A percentile compares a stretch with the other conserved stretches of the same genome.
These are phyloP conservation scores for Durusdinium trenchii DNA, from an alignment of 73 alveolate genomes.

Conservation along the genomic window DNA sequence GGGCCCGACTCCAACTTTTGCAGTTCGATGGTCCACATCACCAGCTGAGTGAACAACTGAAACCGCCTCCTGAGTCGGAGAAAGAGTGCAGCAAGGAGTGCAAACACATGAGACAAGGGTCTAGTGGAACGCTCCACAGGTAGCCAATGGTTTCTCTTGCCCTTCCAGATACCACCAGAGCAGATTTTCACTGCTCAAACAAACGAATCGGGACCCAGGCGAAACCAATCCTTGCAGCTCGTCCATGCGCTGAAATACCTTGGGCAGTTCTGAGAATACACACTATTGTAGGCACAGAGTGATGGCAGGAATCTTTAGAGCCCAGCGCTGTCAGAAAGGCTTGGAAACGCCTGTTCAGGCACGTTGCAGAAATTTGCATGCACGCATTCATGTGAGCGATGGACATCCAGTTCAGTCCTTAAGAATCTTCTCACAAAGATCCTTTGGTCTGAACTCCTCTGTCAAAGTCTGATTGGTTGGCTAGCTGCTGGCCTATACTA, in stretches of 20 bases:
- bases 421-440: constrained; percentile 54
- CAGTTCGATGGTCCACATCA: constrained; percentile 89
- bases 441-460: constrained; percentile 84
- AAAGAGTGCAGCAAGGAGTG: too few relatives aligned
- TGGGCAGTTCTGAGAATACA: not conserved
- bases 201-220: constrained; percentile 15
- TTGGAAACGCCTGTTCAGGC: constrained; percentile 15
- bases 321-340: not conserved
- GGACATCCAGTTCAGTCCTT: not conserved
- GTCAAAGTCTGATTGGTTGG: not conserved
- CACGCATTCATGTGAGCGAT: not conserved
- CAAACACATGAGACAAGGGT: too few relatives aligned
- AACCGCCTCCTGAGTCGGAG: constrained; percentile 66
- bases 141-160: too few relatives aligned
- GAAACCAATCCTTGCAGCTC: constrained; percentile 69
- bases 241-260: constrained; percentile 69
- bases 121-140: too few relatives aligned
- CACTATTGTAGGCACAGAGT: too few relatives aligned
- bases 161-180: not conserved
- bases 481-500: too few relatives aligned
- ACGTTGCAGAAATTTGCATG: not conserved
- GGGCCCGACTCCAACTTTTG: constrained; percentile 55
- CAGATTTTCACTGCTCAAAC: not conserved
- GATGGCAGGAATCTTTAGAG: too few relatives aligned
- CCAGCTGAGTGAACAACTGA: constrained; percentile 91